Percentiles rank a stretch among this genome's conserved stretches.
phyloP scores from a whole-genome alignment of 176 grass and related monocot species.

The Zoysia pacifica region DNA sequence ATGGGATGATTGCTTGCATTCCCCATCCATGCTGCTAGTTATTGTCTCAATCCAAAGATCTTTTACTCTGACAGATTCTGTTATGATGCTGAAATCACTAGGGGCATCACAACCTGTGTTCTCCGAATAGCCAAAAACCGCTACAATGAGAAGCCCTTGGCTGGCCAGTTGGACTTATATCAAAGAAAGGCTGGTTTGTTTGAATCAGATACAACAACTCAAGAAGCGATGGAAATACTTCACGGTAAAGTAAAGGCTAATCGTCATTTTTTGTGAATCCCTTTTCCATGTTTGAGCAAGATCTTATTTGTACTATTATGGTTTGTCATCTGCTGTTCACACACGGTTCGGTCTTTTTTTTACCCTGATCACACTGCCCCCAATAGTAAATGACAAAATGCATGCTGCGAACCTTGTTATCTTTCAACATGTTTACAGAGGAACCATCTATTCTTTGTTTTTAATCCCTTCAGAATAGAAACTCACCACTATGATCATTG shows the following conservation, averaged over 20 bases:
- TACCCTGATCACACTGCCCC: neutral
- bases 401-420: neutral
- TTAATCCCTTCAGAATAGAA: neutral
- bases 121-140: constrained; percentile 35
- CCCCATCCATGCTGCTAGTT: constrained; percentile 67
- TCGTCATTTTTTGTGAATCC: neutral
- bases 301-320: neutral
- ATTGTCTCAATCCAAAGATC: constrained; percentile 69
- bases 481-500: neutral
- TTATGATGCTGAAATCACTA: constrained; percentile 64
- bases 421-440: neutral
- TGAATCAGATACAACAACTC: constrained; percentile 36
- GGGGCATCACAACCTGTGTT: constrained; percentile 56
- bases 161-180: constrained; percentile 65
- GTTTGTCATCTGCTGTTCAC: neutral
- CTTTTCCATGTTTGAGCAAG: neutral
- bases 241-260: constrained; percentile 65
- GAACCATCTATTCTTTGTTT: neutral
- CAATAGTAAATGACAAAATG: neutral
- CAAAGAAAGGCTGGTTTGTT: constrained; percentile 48
- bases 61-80: constrained; percentile 53
- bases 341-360: neutral
- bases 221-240: constrained; percentile 42
- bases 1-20: constrained; percentile 77
- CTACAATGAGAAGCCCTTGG: constrained; percentile 30